Evolutionary conservation across 805 yeast genomes (phyloP), one percentile per base, ranked within the genome.

Genomic region (Wickerhamomyces rabaulensis): DNA sequence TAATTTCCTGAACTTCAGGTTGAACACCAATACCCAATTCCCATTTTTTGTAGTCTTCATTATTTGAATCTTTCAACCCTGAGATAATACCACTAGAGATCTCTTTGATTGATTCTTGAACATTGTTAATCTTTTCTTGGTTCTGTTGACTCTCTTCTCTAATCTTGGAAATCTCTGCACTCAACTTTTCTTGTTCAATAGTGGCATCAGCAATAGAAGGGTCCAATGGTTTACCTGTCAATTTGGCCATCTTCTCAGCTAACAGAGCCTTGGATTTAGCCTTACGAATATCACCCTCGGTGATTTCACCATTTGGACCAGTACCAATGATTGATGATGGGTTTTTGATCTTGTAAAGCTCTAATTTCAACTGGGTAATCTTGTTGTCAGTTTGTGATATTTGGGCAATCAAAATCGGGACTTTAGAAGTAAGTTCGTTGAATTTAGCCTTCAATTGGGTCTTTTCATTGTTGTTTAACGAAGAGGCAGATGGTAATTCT

Each of bases 241-340:
- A 73, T 13, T 92, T 88, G 20, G 96, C 95, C 95, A 92, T 90
- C 51, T 95, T 78, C 31, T 89, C 84, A 52, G 82, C 82, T 54
- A 94, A 71, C 48, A 82, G 67, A 36, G 91, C 91, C 60, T 86
- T 84, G 39, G 88, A 81, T 54, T 79, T 82, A 39, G 91, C 91
- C 56, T 86, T 85, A 47, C 85, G 77, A 48, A 86, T 76, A 61
- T 91, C 97, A 8, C 78, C 66, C 21, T 87, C 96, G 3, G 97
- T 90, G 9, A 89, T 76, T 52, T 80, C 80, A 10, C 97, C 97
- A 58, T 84, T 80, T 35, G 89, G 84, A 2, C 97, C 98, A 9
- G 92, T 79, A 2, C 97, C 97, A 20, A 74, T 70, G 63, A 88
- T 72, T 4, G 80, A 72, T 1, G 79, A 75, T 10, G 97, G 96